phyloP scores from a whole-genome alignment of 805 yeast species.

The Candida cerambycidarum region DNA sequence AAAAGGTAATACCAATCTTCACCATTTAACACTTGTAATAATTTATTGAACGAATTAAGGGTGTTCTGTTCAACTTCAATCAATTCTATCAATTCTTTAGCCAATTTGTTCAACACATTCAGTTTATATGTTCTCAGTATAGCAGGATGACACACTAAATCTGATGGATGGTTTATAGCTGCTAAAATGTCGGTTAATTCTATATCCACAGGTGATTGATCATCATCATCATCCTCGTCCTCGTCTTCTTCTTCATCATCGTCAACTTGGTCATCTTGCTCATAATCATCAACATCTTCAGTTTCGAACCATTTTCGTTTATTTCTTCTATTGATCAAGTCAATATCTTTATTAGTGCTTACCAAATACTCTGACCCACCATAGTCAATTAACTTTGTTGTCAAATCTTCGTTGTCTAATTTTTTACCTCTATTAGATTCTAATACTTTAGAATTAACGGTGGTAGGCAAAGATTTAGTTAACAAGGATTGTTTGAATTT shows the following conservation, averaged over 20 bases:
- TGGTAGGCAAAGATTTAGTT: constrained; percentile 15
- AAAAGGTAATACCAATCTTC: constrained; percentile 74
- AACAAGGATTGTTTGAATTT: constrained; percentile 36
- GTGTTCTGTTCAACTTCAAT: constrained; percentile 81
- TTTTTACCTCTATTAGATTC: constrained; percentile 35
- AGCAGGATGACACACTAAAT: constrained; percentile 69
- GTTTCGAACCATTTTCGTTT: constrained; percentile 38
- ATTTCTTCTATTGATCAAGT: constrained; percentile 24
- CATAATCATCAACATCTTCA: constrained; percentile 16
- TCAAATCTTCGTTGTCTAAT: constrained; percentile 21
- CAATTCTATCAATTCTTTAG: constrained; percentile 70
- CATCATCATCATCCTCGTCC: constrained; percentile 18
- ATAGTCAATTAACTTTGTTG: constrained; percentile 39
- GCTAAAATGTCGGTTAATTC: constrained; percentile 53
- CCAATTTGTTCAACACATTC: constrained; percentile 51
- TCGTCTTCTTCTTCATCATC: constrained; percentile 16
- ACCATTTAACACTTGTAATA: constrained; percentile 79
- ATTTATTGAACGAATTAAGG: constrained; percentile 65
- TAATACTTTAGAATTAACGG: constrained; percentile 8
- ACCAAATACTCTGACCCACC: constrained; percentile 36
- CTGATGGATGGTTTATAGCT: constrained; percentile 81
- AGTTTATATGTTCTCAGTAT: constrained; percentile 64
- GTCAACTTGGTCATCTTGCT: constrained; percentile 12
- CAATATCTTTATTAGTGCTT: constrained; percentile 35
- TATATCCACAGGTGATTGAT: constrained; percentile 30